A percentile compares a stretch with the other conserved stretches of the same genome.
phyloP scores from a whole-genome alignment of 345 rosid species.

The Citrus maxima region DNA sequence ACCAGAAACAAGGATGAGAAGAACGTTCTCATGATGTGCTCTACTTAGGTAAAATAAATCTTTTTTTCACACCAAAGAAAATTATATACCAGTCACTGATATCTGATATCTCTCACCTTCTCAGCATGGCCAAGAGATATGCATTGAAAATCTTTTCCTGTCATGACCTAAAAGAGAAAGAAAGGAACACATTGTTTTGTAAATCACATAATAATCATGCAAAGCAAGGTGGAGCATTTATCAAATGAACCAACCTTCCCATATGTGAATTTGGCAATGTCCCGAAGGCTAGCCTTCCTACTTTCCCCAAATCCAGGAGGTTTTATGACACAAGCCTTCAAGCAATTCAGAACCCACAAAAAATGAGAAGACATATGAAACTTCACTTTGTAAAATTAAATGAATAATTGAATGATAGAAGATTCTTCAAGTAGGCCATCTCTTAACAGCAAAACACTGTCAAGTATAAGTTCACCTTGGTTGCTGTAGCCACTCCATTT shows the following conservation, averaged over 20 bases:
- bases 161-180: slow-evolving; percentile 30
- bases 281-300: background rate
- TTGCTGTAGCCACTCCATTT: too few relatives aligned
- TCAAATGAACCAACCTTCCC: background rate
- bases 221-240: background rate
- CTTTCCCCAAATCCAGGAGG: background rate
- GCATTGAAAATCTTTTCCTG: slow-evolving; percentile 2
- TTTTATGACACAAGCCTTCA: too few relatives aligned
- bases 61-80: background rate
- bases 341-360: too few relatives aligned
- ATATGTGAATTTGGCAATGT: background rate
- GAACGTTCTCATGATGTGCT: background rate
- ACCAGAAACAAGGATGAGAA: too few relatives aligned
- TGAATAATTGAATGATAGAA: too few relatives aligned
- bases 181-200: background rate
- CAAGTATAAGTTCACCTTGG: too few relatives aligned
- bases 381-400: too few relatives aligned
- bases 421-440: too few relatives aligned
- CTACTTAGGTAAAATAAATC: background rate
- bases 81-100: background rate
- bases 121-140: background rate
- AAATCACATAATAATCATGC: background rate
- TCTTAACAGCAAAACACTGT: too few relatives aligned
- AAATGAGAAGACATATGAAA: too few relatives aligned
- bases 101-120: background rate